A percentile compares a stretch with the other conserved stretches of the same genome.
These are phyloP conservation scores for Colletotrichum lindemuthianum DNA, from an alignment of 2,329 filamentous ascomycete genomes.

Conservation along the genomic window DNA sequence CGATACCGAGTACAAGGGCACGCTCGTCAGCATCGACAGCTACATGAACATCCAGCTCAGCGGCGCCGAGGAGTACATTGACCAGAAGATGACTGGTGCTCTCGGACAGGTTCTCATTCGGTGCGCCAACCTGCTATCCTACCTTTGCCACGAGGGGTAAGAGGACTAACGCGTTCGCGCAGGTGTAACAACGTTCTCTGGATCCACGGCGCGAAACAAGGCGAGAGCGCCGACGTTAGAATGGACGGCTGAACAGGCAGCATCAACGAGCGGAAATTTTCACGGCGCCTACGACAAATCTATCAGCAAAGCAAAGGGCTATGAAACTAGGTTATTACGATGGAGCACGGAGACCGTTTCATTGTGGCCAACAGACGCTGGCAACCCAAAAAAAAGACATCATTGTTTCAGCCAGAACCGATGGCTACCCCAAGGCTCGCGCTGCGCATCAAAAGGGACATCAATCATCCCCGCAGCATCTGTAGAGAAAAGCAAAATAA, in stretches of 20 bases:
- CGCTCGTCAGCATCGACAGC: constrained; percentile 90
- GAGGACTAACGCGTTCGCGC: constrained; percentile 4
- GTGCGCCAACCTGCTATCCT: constrained; percentile 52
- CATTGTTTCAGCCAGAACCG: constrained; percentile 16
- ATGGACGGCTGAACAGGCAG: constrained; percentile 60
- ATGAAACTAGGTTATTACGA: constrained; percentile 11
- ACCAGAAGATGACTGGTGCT: constrained; percentile 84
- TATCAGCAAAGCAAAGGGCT: constrained; percentile 2
- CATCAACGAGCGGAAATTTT: constrained; percentile 20
- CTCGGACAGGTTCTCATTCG: constrained; percentile 93
- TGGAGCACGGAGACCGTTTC: constrained; percentile 19
- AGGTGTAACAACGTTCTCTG: constrained; percentile 98
- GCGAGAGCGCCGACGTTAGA: constrained; percentile 62
- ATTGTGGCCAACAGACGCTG: constrained; percentile 4
- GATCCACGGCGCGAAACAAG: constrained; percentile 72
- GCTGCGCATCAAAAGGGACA: constrained; percentile 15
- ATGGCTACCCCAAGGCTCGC: constrained; percentile 8
- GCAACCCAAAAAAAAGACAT: constrained; percentile 13
- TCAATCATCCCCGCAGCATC: constrained; percentile 14
- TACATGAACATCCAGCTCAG: constrained; percentile 99
- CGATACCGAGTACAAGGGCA: constrained; percentile 96
- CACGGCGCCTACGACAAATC: constrained; percentile 6
- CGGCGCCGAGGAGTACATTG: constrained; percentile 91
- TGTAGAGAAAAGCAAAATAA: constrained; percentile 14
- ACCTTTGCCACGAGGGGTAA: background rate